phyloP scores from a whole-genome alignment of 768 basidiomycete genomes.

The Collybia sp. region DNA sequence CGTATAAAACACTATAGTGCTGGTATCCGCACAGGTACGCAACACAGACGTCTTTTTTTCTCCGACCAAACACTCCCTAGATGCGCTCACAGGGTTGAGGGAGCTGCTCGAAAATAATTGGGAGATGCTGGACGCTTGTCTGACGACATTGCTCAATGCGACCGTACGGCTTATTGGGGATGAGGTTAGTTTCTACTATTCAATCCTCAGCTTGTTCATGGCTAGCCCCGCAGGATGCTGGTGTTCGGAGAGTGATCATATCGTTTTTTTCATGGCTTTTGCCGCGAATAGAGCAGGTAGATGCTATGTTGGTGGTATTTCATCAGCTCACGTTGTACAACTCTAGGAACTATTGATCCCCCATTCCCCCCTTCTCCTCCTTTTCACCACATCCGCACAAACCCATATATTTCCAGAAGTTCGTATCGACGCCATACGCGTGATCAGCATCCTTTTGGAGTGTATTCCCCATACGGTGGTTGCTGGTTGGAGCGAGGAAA shows the following conservation, averaged over 20 bases:
- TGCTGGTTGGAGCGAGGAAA: conserved; percentile 59
- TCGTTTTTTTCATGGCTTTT: conserved; percentile 73
- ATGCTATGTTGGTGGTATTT: conserved; percentile 7
- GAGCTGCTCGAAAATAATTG: conserved; percentile 68
- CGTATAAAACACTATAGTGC: conserved; percentile 84
- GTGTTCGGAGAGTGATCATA: conserved; percentile 70
- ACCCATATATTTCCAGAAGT: conserved; percentile 96
- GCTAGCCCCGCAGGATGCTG: conserved; percentile 53
- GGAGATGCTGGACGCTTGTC: conserved; percentile 42
- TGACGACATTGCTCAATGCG: conserved; percentile 53
- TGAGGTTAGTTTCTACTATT: conserved; percentile 48
- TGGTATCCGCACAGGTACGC: conserved; percentile 65
- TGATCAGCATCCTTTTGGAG: conserved; percentile 72
- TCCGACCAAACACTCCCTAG: conserved; percentile 27
- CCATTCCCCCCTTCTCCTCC: conserved; percentile 69
- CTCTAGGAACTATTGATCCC: conserved; percentile 65
- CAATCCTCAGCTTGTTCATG: not conserved
- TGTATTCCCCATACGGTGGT: conserved; percentile 63
- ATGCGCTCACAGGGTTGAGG: conserved; percentile 67
- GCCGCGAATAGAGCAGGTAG: conserved; percentile 53
- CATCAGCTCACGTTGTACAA: not conserved
- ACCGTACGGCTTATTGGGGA: conserved; percentile 75
- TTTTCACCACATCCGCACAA: conserved; percentile 87
- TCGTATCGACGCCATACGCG: conserved; percentile 81
- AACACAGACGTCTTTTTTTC: not conserved